Evolutionary conservation across 2,329 filamentous ascomycete species (phyloP), one percentile per base, ranked within the genome.

Genomic region (Alternaria sp.): DNA sequence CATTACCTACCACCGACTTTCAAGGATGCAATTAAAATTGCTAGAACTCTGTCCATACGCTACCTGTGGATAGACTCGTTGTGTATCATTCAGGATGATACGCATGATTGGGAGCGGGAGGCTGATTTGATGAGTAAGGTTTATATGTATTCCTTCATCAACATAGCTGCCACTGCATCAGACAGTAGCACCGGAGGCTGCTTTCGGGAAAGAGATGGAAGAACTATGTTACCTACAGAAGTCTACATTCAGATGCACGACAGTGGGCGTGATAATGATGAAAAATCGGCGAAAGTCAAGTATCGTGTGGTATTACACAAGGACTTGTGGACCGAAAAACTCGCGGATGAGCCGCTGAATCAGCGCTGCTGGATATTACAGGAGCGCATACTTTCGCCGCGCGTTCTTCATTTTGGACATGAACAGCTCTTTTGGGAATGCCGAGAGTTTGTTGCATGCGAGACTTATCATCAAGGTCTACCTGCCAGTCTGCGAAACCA

Each of bases 371-470:
- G 59, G 59, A 36, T 60, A 5, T n/a, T 62, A 10, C 57, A 66
- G 43, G 59, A 72, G 50, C 61, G 68, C 0, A 49, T 71, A 30
- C 63, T 72, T 2, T 57, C 68, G 3, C 66, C 57, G 6, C 65
- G 69, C 5, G 25, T 67, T 9, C 46, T 72, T 5, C 67, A 73
- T 25, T 72, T 68, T 28, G 54, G 60, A 0, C 14, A 18, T 5
- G 11, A 59, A 2, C 68, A 74, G 52, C 38, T 72, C 3, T 67
- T 69, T 44, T 72, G 65, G 65, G 71, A 73, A 43, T 72, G 70
- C 32, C 18, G 50, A 7, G 48, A 60, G 5, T 18, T 52, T 18
- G 38, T 34, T 11, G 67, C 67, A 4, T 62, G 59, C 22, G 69
- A 69, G 52, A 60, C 40, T 0, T 58, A 64, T 27, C 54, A 49